phyloP scores from a whole-genome alignment of 306 rosid genomes.

The Cicer pinnatifidum region DNA sequence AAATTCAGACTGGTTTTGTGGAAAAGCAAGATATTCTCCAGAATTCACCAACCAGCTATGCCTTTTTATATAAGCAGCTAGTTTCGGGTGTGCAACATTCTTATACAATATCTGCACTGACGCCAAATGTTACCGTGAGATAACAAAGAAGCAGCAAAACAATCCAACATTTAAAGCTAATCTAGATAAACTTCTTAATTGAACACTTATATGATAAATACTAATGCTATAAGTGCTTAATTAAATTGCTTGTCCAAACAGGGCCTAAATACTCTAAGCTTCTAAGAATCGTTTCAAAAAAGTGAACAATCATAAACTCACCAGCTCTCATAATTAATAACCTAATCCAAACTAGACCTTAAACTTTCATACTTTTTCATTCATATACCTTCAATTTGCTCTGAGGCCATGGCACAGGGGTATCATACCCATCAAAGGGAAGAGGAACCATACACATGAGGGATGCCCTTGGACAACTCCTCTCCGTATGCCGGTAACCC shows the following conservation, averaged over 20 bases:
- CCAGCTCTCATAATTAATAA: not conserved
- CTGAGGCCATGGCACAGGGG: conserved; percentile 78
- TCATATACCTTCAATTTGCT: conserved; percentile 77
- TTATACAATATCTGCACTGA: conserved; percentile 79
- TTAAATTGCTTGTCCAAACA: too few species aligned
- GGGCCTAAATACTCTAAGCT: not conserved
- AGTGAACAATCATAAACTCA: conserved; percentile 1
- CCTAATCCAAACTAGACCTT: not conserved
- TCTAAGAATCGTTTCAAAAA: not conserved
- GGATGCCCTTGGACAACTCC: conserved; percentile 81
- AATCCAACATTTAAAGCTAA: conserved; percentile 1
- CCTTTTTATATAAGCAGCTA: conserved; percentile 73
- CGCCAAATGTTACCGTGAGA: conserved; percentile 47
- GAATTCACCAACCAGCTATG: conserved; percentile 77
- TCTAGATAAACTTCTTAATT: not conserved
- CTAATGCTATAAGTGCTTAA: too few species aligned
- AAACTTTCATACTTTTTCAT: conserved; percentile 1
- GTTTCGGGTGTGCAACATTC: conserved; percentile 94
- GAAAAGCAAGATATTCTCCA: conserved; percentile 80
- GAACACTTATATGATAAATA: not conserved
- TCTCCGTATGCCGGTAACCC: conserved; percentile 81
- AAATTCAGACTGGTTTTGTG: conserved; percentile 76
- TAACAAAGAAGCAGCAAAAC: conserved; percentile 29
- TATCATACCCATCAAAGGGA: conserved; percentile 65
- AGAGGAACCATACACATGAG: conserved; percentile 89